These are phyloP conservation scores for Luvunga scandens DNA, from an alignment of 345 rosid genomes.

Conservation along the genomic window DNA sequence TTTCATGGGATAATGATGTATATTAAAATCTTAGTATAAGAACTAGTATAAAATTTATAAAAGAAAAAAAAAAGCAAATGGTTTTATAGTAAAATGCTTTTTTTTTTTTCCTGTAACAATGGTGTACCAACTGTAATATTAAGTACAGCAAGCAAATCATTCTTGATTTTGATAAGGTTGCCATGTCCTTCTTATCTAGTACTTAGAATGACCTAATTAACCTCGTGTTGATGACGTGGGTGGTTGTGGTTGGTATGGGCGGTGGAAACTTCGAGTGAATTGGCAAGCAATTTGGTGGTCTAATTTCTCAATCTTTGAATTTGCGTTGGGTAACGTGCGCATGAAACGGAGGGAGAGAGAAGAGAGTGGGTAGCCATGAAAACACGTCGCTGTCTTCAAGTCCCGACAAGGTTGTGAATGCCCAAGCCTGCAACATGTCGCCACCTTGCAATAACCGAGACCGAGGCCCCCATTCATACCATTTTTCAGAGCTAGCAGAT, in stretches of 20 bases:
- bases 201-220: neutral
- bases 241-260: neutral
- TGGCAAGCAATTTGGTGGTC: neutral
- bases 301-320: slow-evolving; percentile 5
- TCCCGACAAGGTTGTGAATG: slow-evolving; percentile 34
- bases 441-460: neutral
- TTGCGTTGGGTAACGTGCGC: slow-evolving; percentile 16
- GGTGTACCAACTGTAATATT: no score
- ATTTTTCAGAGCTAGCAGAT: neutral
- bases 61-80: no score
- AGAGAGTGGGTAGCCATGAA: neutral
- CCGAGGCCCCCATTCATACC: neutral
- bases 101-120: no score
- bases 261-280: neutral
- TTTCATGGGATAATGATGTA: no score
- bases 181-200: no score
- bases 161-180: no score
- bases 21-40: no score
- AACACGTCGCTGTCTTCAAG: slow-evolving; percentile 36
- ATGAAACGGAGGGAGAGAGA: neutral
- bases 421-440: slow-evolving; percentile 15
- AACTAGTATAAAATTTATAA: no score
- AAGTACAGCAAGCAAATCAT: no score
- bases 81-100: no score
- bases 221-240: neutral